These are phyloP conservation scores for Akanthomyces lecanii DNA, from an alignment of 2,329 filamentous ascomycete genomes.

Conservation along the genomic window DNA sequence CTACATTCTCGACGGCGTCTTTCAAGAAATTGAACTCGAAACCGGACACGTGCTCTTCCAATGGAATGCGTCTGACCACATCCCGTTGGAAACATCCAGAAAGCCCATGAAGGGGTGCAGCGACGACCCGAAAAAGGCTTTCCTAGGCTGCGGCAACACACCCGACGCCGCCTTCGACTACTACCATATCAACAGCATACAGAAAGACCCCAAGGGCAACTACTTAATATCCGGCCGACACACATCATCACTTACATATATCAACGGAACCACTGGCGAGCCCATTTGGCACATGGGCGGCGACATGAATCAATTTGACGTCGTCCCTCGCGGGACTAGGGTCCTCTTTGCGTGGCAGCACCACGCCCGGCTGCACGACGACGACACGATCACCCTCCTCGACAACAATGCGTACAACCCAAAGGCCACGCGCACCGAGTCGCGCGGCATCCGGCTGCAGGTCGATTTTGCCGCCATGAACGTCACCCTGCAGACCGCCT, in stretches of 20 bases:
- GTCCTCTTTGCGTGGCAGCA: constrained; percentile 46
- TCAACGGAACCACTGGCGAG: constrained; percentile 42
- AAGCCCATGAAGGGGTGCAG: constrained; percentile 15
- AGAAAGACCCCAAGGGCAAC: constrained; percentile 44
- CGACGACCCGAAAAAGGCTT: constrained; percentile 15
- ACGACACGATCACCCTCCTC: constrained; percentile 45
- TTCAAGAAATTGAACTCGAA: constrained; percentile 43
- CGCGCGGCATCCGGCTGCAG: constrained; percentile 43
- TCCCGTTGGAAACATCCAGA: constrained; percentile 10
- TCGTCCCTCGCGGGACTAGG: constrained; percentile 27
- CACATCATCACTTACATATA: constrained; percentile 40
- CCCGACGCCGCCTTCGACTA: constrained; percentile 41
- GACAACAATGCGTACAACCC: constrained; percentile 45
- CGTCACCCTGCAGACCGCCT: constrained; percentile 42
- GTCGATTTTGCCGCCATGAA: constrained; percentile 40
- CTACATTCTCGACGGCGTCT: constrained; percentile 26
- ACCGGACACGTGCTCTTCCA: constrained; percentile 44
- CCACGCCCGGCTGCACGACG: constrained; percentile 42
- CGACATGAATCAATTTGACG: constrained; percentile 34
- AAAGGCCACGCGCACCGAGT: constrained; percentile 19
- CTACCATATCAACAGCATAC: constrained; percentile 53
- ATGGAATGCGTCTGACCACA: constrained; percentile 32
- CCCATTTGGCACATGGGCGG: constrained; percentile 50
- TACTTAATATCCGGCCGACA: constrained; percentile 49
- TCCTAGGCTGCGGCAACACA: constrained; percentile 22